Evolutionary conservation across 2,329 filamentous ascomycete genomes (phyloP), one percentile per base, ranked within the genome.

Genomic region (Ceratocystis alfenasii): DNA sequence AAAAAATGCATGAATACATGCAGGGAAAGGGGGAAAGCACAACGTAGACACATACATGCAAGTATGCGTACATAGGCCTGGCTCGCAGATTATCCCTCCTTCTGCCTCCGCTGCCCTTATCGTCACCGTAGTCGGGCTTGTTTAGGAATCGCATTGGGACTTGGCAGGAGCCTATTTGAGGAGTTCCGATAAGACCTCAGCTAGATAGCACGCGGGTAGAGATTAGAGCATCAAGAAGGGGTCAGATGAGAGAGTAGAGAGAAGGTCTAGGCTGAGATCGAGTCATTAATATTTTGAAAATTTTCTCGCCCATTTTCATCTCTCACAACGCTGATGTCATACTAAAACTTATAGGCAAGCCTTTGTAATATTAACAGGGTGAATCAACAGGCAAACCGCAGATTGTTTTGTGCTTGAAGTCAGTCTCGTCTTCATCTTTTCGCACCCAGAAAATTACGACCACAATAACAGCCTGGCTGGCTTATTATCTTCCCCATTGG

Each of bases 1-100:
- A 36, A 12, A 12, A 59, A 57, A 36, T 36, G 28, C 25, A 57
- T 33, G 22, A 33, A 36, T 59, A n/a, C 53, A 59, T 59, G 53
- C 53, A 59, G 53, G 28, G 17, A 59, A 59, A 59, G 53, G 53
- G 53, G 53, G 53, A 28, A 25, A 25, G 10, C 25, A 53, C 48
- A 25, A 25, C 48, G 20, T 22, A 50, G 17, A 50, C 17, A 50
- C 46, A 50, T 22, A 22, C 46, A 50, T 50, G 17, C 46, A 50
- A 50, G 46, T 50, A 20, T 50, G 46, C 8, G 20, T 20, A 50
- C 46, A 48, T 48, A 20, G 46, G 10, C 36, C 36, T 12, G 36
- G 36, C 36, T 41, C 36, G 36, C 36, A 41, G 3, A 41, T 41
- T 41, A 41, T 41, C 10, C 10, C 36, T 41, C 36, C 8, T 41